These are phyloP conservation scores for Fusarium coicis DNA, from an alignment of 2,329 filamentous ascomycete species.

Conservation along the genomic window DNA sequence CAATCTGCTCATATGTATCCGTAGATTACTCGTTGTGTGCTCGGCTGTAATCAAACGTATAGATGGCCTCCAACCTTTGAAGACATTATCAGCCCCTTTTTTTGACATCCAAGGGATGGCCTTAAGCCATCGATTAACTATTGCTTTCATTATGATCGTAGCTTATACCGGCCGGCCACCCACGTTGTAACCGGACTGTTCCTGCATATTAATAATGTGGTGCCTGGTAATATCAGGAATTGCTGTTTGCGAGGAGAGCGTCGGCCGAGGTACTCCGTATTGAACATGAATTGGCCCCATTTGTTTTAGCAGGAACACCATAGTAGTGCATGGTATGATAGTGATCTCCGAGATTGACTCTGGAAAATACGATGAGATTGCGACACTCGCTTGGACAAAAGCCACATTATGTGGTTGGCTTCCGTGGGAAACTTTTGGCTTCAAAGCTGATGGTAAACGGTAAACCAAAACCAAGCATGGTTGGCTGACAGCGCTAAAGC, in stretches of 20 bases:
- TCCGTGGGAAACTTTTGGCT: conserved; percentile 30
- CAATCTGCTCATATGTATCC: conserved; percentile 9
- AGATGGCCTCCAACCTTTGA: conserved; percentile 19
- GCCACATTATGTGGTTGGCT: conserved; percentile 35
- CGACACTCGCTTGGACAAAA: conserved; percentile 24
- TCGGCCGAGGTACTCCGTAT: neutral
- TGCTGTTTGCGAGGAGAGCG: conserved; percentile 14
- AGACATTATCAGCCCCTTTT: conserved; percentile 29
- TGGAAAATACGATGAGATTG: conserved; percentile 30
- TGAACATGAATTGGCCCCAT: neutral
- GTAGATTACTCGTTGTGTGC: conserved; percentile 30
- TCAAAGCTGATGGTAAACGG: conserved; percentile 13
- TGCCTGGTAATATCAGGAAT: conserved; percentile 34
- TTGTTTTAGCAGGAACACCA: conserved; percentile 11
- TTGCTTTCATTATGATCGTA: conserved; percentile 26
- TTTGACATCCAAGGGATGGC: conserved; percentile 18
- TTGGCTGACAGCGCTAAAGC: conserved; percentile 38
- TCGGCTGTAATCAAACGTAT: conserved; percentile 40
- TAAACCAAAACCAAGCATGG: conserved; percentile 15
- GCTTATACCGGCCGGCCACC: conserved; percentile 17
- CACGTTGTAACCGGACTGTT: conserved; percentile 33
- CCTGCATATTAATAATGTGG: conserved; percentile 23
- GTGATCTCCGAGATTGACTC: conserved; percentile 29
- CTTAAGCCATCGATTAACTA: conserved; percentile 30
- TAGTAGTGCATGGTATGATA: conserved; percentile 22